Base-by-base conservation (phyloP, 768 basidiomycete species). In the Austroboletus eburneus region DNA sequence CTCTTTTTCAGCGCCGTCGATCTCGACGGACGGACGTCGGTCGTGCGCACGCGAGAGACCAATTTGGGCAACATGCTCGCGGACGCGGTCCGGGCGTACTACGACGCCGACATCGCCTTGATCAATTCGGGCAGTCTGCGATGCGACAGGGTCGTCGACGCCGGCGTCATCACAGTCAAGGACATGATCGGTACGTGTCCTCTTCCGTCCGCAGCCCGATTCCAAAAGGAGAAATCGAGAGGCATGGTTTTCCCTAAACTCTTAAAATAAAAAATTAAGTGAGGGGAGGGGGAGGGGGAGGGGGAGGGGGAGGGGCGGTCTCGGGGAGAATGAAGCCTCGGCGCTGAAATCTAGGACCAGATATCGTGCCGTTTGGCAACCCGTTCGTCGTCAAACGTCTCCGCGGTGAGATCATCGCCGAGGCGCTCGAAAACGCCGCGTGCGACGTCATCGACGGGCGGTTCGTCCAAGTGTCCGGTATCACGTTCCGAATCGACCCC, bases 41-140 rank as follows among this genome's bases (percentile, higher is more conserved):
- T 20, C n/a, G 18, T 42, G 39, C 46, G 43, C 39, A 46, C 42
- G 8, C 18, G 8, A 3, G 48, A 50, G 8, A 42, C 48, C 2
- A 33, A 42, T 32, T 1, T 53, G 4, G 42, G 54, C 0, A 49
- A 45, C 18, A 48, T 48, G 42, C 23, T 50, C 3, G 49, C 48
- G 18, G 40, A 54, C 43, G 56, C 48, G 41, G 56, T 48, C 39
- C 58, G 59, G 59, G 42, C 43, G 32, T 54, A 54, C 38, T 37
- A 51, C 21, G 39, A 49, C 22, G 20, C 58, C 58, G 58, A 57
- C 29, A 45, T 51, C 1, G 40, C 45, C n/a, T 39, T 45, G 18
- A 39, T 49, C 17, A 36, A 49, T 14, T 45, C 44, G 0, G 42
- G 58, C 2, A 40, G 29, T 37, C 22, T 45, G 21, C 39, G 47